Evolutionary conservation across 1,284 basidiomycete species (phyloP), one percentile per base, ranked within the genome.

Genomic region (Ceratobasidium sp.): DNA sequence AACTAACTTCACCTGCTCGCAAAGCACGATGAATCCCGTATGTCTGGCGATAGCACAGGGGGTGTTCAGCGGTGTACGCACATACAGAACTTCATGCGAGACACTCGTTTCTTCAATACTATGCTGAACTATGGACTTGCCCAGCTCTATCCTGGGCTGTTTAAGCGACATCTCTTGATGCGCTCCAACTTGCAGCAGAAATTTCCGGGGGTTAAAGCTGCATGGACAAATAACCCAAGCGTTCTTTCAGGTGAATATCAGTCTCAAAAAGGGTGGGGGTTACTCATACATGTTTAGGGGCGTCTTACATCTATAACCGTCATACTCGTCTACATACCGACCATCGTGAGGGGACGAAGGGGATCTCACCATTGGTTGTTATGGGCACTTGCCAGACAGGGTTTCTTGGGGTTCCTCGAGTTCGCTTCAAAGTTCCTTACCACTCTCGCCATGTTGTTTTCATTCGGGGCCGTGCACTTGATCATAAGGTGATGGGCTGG

Each of bases 401-500:
- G 13, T n/a, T 9, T 10, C 55, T 58, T 10, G 20, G 13, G 9
- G 26, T 58, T 58, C 55, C 55, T n/a, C 55, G 26, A 10, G 9
- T 58, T 15, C 13, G 55, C n/a, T 58, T 58, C 15, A 58, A 58
- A n/a, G 15, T 58, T n/a, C 9, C 12, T 10, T 58, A 58, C n/a
- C 55, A 18, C n/a, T n/a, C 55, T 23, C 9, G n/a, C 20, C 9
- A 15, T 28, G 13, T 58, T 58, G 55, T 58, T 58, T 58, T 58
- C n/a, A 9, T 58, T 23, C 55, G 55, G 15, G 55, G 55, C 10
- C 55, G 55, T n/a, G 12, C n/a, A 28, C 55, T 58, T 58, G 55
- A n/a, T 58, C 55, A 58, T 58, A 10, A n/a, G 20, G 55, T 58
- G n/a, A 23, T 28, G n/a, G 55, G n/a, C 26, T 58, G 55, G 55